Conservation (phyloP, 352 stramenopile species). For the Phytophthora tubulina region DNA sequence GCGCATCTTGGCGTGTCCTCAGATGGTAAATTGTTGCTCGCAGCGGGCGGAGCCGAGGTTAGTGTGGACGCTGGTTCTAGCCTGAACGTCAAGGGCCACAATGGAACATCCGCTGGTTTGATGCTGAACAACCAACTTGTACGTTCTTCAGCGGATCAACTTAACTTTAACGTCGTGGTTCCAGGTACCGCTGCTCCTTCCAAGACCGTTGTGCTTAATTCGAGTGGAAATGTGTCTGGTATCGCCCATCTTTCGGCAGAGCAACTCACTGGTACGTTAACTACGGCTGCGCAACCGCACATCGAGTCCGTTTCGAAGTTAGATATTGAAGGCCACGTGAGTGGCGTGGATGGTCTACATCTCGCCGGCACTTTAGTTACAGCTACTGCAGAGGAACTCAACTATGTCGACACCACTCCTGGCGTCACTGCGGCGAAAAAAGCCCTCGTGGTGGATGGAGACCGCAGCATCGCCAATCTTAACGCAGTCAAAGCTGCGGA, state of each 20-base stretch:
- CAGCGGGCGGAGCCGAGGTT: too few species aligned
- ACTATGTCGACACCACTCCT: conserved; percentile 3
- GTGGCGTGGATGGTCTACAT: conserved; percentile 3
- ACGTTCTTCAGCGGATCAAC: conserved; percentile 6
- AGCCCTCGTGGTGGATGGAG: neutral
- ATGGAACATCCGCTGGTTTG: neutral
- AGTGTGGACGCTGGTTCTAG: neutral
- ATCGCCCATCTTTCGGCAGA: conserved; percentile 4
- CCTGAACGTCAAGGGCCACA: neutral
- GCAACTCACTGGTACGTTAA: conserved; percentile 8
- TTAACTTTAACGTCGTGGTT: conserved; percentile 4
- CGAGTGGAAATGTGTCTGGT: conserved; percentile 6
- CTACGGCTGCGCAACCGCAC: neutral
- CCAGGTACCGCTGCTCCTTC: neutral
- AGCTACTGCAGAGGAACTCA: conserved; percentile 2
- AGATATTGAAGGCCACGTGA: conserved; percentile 9
- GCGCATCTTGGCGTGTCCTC: neutral
- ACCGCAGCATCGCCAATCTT: neutral
- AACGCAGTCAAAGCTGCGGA: neutral
- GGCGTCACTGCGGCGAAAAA: conserved; percentile 3
- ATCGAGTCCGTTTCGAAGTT: conserved; percentile 1
- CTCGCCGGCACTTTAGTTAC: conserved; percentile 3
- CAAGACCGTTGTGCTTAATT: conserved; percentile 6
- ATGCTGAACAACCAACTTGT: conserved; percentile 1
- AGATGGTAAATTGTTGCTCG: neutral